Conservation (phyloP, 2,329 filamentous ascomycete genomes). For the Exophiala sp. region DNA sequence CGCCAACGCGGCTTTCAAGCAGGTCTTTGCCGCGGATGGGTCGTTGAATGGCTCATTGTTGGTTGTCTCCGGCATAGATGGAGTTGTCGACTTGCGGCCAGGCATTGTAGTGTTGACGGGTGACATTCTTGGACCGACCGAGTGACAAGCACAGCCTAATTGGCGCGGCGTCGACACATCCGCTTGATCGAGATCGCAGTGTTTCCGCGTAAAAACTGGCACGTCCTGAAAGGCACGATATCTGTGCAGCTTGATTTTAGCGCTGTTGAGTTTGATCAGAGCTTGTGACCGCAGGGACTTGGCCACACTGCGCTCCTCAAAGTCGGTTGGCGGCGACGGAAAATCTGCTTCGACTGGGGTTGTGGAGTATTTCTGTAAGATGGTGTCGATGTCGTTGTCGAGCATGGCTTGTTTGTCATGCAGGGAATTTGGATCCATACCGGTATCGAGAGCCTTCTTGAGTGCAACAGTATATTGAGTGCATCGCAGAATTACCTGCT, state of each 20-base stretch:
- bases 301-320: constrained; percentile 4
- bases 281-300: constrained; percentile 6
- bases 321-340: background rate
- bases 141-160: constrained; percentile 1
- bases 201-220: constrained; percentile 7
- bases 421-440: background rate
- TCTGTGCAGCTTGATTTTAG: constrained; percentile 12
- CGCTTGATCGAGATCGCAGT: constrained; percentile 7
- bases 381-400: constrained; percentile 2
- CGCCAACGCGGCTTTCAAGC: constrained; percentile 6
- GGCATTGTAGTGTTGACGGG: background rate
- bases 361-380: background rate
- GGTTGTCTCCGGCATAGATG: background rate
- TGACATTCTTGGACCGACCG: background rate
- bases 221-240: constrained; percentile 11
- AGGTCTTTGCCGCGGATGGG: constrained; percentile 3
- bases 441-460: constrained; percentile 8
- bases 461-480: constrained; percentile 11
- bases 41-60: constrained; percentile 5
- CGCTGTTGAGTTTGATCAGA: constrained; percentile 13
- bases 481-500: constrained; percentile 9
- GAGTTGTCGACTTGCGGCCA: background rate
- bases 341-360: background rate
- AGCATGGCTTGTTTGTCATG: background rate
- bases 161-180: background rate